A percentile compares a stretch with the other conserved stretches of the same genome.
These are phyloP conservation scores for Cadophora gregata DNA, from an alignment of 2,329 filamentous ascomycete genomes.

Conservation along the genomic window DNA sequence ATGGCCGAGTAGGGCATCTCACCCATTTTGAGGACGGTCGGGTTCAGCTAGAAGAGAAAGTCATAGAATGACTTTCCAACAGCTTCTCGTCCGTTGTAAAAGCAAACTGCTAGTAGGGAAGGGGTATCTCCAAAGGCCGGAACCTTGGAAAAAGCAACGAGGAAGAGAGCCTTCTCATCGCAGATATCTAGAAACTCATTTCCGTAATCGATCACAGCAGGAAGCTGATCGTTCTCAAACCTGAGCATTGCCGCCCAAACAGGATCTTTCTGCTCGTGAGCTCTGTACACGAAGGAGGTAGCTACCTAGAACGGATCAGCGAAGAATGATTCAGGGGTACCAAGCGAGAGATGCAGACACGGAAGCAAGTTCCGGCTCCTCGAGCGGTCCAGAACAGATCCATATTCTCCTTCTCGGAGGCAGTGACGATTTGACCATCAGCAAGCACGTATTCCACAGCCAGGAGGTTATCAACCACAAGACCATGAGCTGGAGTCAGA, in stretches of 20 bases:
- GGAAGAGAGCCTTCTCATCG: not conserved
- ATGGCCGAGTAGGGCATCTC: slow-evolving; percentile 45
- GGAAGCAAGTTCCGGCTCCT: slow-evolving; percentile 34
- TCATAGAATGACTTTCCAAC: slow-evolving; percentile 42
- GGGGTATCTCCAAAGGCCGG: not conserved
- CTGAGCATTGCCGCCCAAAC: slow-evolving; percentile 33
- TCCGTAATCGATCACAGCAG: slow-evolving; percentile 24
- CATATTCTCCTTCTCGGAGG: slow-evolving; percentile 26
- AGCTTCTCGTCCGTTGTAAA: slow-evolving; percentile 45
- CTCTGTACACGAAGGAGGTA: slow-evolving; percentile 17
- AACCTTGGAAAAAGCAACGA: slow-evolving; percentile 4
- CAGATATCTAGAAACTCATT: slow-evolving; percentile 25
- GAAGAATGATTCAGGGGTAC: slow-evolving; percentile 13
- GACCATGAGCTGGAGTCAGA: slow-evolving; percentile 50
- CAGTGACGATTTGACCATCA: slow-evolving; percentile 29
- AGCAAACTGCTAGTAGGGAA: slow-evolving; percentile 23
- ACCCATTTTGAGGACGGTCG: slow-evolving; percentile 38
- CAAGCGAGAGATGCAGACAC: slow-evolving; percentile 1
- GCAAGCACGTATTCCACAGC: slow-evolving; percentile 33
- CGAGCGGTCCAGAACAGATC: slow-evolving; percentile 38
- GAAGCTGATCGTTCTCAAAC: slow-evolving; percentile 26
- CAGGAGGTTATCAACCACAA: slow-evolving; percentile 37
- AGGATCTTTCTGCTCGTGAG: slow-evolving; percentile 27
- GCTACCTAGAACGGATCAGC: slow-evolving; percentile 12
- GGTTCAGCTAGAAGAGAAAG: slow-evolving; percentile 39